A percentile compares a stretch with the other conserved stretches of the same genome.
These are phyloP conservation scores for Diaporthe citriasiana DNA, from an alignment of 2,329 filamentous ascomycete genomes.

Conservation along the genomic window DNA sequence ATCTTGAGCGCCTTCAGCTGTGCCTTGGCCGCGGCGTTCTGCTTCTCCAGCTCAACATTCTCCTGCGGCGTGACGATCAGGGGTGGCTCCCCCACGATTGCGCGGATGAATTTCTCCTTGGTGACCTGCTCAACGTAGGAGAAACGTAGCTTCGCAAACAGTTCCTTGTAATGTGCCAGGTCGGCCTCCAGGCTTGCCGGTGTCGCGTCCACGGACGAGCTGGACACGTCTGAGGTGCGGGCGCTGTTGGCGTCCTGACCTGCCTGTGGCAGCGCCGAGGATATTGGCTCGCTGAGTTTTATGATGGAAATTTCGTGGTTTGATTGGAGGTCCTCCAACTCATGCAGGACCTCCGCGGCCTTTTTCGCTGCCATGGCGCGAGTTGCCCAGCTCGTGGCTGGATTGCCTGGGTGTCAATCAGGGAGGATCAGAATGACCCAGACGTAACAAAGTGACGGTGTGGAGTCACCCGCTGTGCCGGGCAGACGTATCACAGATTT, in stretches of 20 bases:
- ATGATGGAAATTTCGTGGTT: constrained; percentile 79
- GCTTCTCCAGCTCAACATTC: constrained; percentile 81
- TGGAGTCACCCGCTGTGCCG: not conserved
- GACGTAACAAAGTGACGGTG: not conserved
- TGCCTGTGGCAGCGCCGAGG: constrained; percentile 62
- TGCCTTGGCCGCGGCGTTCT: constrained; percentile 79
- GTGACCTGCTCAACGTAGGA: constrained; percentile 98
- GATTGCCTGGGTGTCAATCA: not conserved
- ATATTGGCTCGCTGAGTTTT: constrained; percentile 81
- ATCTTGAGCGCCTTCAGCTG: constrained; percentile 84
- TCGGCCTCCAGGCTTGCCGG: constrained; percentile 86
- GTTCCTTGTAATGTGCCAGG: constrained; percentile 90
- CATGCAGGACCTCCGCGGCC: constrained; percentile 59
- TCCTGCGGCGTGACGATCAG: constrained; percentile 86
- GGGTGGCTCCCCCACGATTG: constrained; percentile 91
- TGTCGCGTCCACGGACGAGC: constrained; percentile 74
- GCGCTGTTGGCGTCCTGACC: constrained; percentile 51
- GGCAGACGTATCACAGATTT: not conserved
- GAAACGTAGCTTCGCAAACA: constrained; percentile 96
- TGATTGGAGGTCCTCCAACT: constrained; percentile 67
- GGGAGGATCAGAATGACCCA: not conserved
- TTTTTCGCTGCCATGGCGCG: constrained; percentile 50
- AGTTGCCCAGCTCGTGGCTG: not conserved
- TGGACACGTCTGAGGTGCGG: constrained; percentile 81
- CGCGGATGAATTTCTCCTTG: constrained; percentile 96